Base-by-base conservation (phyloP, 2,329 filamentous ascomycete genomes). In the Apiospora rasikravindrae region DNA sequence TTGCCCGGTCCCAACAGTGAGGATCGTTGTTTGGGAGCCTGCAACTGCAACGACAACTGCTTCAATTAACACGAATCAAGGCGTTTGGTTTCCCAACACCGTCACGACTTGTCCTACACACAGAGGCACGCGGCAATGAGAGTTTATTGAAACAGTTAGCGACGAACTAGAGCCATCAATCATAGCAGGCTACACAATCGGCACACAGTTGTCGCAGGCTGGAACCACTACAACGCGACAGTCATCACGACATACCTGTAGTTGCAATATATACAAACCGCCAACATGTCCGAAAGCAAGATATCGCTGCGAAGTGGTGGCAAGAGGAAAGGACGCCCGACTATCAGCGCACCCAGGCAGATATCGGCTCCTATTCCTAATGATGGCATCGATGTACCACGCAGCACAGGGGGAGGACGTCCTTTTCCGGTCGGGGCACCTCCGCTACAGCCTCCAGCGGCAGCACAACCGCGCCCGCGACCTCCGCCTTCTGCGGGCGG, bases 361-460 rank as follows among this genome's bases (percentile, higher is more conserved):
- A 92, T 92, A 75, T 91, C 90, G 4, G 86, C 83, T 44, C 90
- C 90, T 26, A 88, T 91, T 74, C 83, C 84, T 19, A 88, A 89
- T 75, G 84, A 88, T 82, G 86, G 80, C 72, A 80, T 83, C 33
- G 78, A 80, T 49, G 76, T 77, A 70, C 79, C 80, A 26, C 80
- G 81, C 73, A 81, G 79, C 70, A 78, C 77, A 44, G 81, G 79
- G n/a, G 81, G 79, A 57, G 81, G 79, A 57, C 79, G 80, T 74
- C 67, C 73, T 72, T 76, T 74, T 73, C 78, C 74, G 75, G 75
- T 80, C 75, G 66, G 72, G 6, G 75, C 73, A 73, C 72, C 70
- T 26, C 67, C 47, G 22, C 68, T 29, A 37, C 68, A 69, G 22
- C 68, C 47, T 14, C 68, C 77, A 76, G 71, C 77, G 77, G 61